Conservation (phyloP, 106 monocot species). For the Allium sativum region DNA sequence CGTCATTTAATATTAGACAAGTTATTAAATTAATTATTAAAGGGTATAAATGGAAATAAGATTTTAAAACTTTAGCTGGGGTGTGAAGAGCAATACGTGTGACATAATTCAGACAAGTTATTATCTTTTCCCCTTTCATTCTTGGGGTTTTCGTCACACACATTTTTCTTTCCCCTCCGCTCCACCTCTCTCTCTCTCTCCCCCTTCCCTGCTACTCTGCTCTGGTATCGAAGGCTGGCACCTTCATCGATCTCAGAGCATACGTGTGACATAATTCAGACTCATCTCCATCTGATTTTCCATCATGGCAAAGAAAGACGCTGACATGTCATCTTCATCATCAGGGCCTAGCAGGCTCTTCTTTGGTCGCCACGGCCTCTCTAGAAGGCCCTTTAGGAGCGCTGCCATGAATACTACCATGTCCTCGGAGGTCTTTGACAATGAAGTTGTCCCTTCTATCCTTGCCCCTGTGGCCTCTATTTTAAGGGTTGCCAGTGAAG, state of each 20-base stretch:
- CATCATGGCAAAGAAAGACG: conserved; percentile 6
- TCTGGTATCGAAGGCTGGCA: background rate
- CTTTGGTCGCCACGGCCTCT: conserved; percentile 49
- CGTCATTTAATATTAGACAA: no score
- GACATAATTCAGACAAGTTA: no score
- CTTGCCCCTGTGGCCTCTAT: conserved; percentile 69
- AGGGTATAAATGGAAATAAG: no score
- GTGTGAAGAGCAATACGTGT: no score
- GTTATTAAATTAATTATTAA: no score
- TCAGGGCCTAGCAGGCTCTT: background rate
- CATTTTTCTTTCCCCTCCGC: no score
- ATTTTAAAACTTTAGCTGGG: no score
- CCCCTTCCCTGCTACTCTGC: no score
- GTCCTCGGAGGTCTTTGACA: conserved; percentile 96
- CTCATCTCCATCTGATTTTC: background rate
- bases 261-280: background rate
- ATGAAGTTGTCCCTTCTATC: conserved; percentile 86
- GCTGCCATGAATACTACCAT: conserved; percentile 64
- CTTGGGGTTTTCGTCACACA: no score
- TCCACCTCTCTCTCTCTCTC: no score
- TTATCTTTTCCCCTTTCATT: no score
- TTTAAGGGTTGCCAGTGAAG: conserved; percentile 83
- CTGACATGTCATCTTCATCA: background rate
- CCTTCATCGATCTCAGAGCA: conserved; percentile 6
- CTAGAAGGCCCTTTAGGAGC: conserved; percentile 70